These are phyloP conservation scores for Boletus vinaceobasis DNA, from an alignment of 768 basidiomycete genomes.

Conservation along the genomic window DNA sequence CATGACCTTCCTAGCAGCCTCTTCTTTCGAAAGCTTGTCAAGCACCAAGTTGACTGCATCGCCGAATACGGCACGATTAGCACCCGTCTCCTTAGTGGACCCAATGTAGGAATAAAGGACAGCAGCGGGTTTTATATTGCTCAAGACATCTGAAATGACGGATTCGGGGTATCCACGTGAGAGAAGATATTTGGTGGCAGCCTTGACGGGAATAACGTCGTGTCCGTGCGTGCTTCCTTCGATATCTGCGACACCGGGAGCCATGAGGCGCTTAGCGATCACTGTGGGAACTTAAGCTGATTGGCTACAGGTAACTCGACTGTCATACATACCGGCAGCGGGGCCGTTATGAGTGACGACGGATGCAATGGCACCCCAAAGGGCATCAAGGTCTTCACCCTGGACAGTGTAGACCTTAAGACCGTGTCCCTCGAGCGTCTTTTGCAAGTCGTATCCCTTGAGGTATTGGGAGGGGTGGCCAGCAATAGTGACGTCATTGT, in stretches of 20 bases:
- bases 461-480: slow-evolving; percentile 87
- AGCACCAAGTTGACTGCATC: slow-evolving; percentile 80
- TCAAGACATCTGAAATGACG: slow-evolving; percentile 51
- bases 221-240: slow-evolving; percentile 80
- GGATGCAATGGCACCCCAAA: slow-evolving; percentile 64
- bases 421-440: slow-evolving; percentile 80
- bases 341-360: slow-evolving; percentile 66
- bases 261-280: slow-evolving; percentile 66
- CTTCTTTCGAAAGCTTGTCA: slow-evolving; percentile 71
- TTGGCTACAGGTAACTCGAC: background rate
- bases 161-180: slow-evolving; percentile 53
- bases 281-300: slow-evolving; percentile 39
- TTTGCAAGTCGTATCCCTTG: slow-evolving; percentile 66
- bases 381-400: slow-evolving; percentile 76
- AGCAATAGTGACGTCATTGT: slow-evolving; percentile 91
- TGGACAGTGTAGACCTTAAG: slow-evolving; percentile 69
- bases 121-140: slow-evolving; percentile 56
- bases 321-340: slow-evolving; percentile 54
- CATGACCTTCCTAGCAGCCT: slow-evolving; percentile 76
- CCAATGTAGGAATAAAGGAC: slow-evolving; percentile 64
- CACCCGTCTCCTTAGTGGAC: slow-evolving; percentile 68
- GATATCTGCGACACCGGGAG: slow-evolving; percentile 67
- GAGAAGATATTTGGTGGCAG: slow-evolving; percentile 72
- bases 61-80: slow-evolving; percentile 81
- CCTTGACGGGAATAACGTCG: slow-evolving; percentile 80